phyloP scores from a whole-genome alignment of 306 rosid genomes.

The Dryas alaskensis region DNA sequence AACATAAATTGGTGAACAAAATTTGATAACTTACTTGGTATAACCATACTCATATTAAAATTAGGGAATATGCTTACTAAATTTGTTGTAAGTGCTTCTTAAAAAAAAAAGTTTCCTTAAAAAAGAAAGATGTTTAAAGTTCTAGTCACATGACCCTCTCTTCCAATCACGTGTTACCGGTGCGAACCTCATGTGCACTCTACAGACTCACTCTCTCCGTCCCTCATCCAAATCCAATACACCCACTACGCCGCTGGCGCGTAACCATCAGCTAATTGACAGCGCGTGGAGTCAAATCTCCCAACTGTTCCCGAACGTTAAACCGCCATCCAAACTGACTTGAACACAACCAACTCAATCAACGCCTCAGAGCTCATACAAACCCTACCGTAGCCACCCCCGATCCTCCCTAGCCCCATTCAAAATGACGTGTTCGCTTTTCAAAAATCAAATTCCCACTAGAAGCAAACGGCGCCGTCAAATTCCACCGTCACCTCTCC shows the following conservation, averaged over 20 bases:
- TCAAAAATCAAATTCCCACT: constrained; percentile 52
- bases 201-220: neutral
- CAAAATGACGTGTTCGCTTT: constrained; percentile 26
- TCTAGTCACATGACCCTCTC: constrained; percentile 37
- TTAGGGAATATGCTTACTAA: no score
- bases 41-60: no score
- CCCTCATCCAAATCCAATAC: constrained; percentile 18
- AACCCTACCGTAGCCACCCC: neutral
- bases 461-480: constrained; percentile 40
- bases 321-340: neutral
- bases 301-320: neutral
- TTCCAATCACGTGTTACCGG: constrained; percentile 37
- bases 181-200: constrained; percentile 19
- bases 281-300: constrained; percentile 6
- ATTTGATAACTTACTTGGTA: no score
- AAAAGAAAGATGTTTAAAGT: neutral
- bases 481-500: constrained; percentile 20
- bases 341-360: neutral
- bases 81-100: no score
- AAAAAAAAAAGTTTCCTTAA: neutral
- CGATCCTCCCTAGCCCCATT: neutral
- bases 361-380: neutral
- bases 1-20: no score
- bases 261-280: constrained; percentile 15
- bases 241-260: constrained; percentile 14